phyloP scores from a whole-genome alignment of 78 protist genomes.

The Chrysochromulina tobinii region DNA sequence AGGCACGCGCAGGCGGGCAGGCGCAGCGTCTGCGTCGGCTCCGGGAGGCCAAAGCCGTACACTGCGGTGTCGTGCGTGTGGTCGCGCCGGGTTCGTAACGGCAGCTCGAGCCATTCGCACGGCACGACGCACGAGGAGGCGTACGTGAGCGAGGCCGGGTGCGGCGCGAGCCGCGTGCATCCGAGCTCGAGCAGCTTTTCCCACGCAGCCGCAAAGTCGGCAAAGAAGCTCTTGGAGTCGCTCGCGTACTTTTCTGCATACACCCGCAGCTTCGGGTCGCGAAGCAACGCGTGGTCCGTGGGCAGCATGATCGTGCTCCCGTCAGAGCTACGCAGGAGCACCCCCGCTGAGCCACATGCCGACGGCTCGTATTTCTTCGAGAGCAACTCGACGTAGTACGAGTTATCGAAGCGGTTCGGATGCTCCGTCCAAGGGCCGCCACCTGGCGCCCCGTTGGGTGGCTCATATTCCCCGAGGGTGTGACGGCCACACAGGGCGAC shows the following conservation, averaged over 20 bases:
- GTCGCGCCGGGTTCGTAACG: too few relatives aligned
- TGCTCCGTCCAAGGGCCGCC: background rate
- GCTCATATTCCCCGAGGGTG: background rate
- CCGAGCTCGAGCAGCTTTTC: conserved; percentile 40
- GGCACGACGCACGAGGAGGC: too few relatives aligned
- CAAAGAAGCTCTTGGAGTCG: conserved; percentile 56
- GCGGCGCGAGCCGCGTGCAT: background rate
- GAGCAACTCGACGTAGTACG: background rate
- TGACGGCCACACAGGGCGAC: conserved; percentile 35
- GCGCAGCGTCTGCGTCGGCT: too few relatives aligned
- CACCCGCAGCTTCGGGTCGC: conserved; percentile 57
- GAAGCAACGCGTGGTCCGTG: conserved; percentile 66
- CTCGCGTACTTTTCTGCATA: conserved; percentile 56
- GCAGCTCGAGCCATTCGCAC: too few relatives aligned
- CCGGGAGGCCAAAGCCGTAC: too few relatives aligned
- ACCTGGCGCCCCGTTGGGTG: too few relatives aligned
- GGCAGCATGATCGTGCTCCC: conserved; percentile 73
- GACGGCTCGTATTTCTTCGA: background rate
- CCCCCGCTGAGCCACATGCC: conserved; percentile 32
- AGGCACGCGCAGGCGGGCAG: too few relatives aligned
- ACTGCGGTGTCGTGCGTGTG: too few relatives aligned
- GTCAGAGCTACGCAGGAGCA: conserved; percentile 47
- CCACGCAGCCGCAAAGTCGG: conserved; percentile 68
- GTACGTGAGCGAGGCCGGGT: too few relatives aligned
- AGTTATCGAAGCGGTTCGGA: conserved; percentile 29